Conservation (phyloP, 805 yeast species). For the Maudiozyma bulderi region DNA sequence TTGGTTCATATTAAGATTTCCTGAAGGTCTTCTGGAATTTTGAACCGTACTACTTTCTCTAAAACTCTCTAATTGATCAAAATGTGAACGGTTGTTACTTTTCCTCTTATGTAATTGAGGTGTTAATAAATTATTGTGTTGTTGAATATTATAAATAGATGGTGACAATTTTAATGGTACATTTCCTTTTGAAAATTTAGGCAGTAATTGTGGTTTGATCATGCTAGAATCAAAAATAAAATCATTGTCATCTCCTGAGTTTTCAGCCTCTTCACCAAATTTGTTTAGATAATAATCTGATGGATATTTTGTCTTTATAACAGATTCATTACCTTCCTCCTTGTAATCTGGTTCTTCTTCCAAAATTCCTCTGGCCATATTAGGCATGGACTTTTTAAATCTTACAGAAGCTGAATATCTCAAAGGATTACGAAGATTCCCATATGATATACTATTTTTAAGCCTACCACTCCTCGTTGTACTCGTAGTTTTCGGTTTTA, state of each 20-base stretch:
- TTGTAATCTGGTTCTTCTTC: constrained; percentile 7
- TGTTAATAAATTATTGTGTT: constrained; percentile 20
- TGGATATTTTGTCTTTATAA: background rate
- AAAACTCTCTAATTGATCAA: constrained; percentile 15
- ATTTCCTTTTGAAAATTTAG: constrained; percentile 5
- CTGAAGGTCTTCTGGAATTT: constrained; percentile 1
- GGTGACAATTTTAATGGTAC: constrained; percentile 18
- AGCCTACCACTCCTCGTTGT: constrained; percentile 2
- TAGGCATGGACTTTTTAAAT: constrained; percentile 25
- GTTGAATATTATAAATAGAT: constrained; percentile 20
- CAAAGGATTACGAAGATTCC: constrained; percentile 16
- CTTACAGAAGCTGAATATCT: constrained; percentile 11
- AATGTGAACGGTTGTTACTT: constrained; percentile 12
- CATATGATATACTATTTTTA: constrained; percentile 22
- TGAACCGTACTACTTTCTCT: constrained; percentile 7
- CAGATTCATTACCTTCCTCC: constrained; percentile 3
- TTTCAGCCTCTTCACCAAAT: constrained; percentile 10
- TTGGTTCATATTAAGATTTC: background rate
- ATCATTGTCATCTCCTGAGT: constrained; percentile 12
- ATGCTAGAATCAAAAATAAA: constrained; percentile 18
- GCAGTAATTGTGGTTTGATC: constrained; percentile 22
- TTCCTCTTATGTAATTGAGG: constrained; percentile 22
- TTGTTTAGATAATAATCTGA: constrained; percentile 4
- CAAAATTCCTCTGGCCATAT: constrained; percentile 6
- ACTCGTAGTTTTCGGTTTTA: constrained; percentile 8